These are phyloP conservation scores for Astragalus glycyphyllos DNA, from an alignment of 306 rosid species.

Conservation along the genomic window DNA sequence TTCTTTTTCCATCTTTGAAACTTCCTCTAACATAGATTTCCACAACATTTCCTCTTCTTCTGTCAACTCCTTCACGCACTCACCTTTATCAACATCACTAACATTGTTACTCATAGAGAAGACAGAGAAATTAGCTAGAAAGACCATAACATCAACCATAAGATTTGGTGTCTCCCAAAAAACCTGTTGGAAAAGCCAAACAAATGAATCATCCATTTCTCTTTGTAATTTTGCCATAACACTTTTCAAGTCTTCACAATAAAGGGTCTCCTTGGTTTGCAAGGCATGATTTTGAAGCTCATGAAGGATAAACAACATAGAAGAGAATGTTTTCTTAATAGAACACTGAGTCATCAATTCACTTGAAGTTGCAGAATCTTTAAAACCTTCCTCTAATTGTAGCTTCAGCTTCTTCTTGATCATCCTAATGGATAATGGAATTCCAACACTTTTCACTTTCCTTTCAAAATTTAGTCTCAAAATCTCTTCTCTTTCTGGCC, in stretches of 20 bases:
- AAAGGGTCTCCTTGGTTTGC: constrained; percentile 56
- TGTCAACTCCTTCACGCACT: constrained; percentile 40
- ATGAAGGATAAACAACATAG: constrained; percentile 62
- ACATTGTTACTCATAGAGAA: constrained; percentile 55
- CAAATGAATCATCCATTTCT: constrained; percentile 74
- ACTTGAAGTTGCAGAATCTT: constrained; percentile 43
- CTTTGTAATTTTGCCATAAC: constrained; percentile 53
- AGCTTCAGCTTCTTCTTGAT: constrained; percentile 76
- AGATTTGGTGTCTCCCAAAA: constrained; percentile 70
- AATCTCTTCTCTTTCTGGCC: constrained; percentile 70
- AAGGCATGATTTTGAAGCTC: constrained; percentile 72
- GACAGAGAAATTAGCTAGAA: constrained; percentile 65
- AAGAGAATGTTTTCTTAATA: constrained; percentile 63
- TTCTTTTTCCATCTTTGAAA: constrained; percentile 52
- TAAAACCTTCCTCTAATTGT: constrained; percentile 44
- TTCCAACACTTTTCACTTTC: constrained; percentile 54
- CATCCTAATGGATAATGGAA: constrained; percentile 67
- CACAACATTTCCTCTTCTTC: constrained; percentile 61
- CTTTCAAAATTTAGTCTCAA: constrained; percentile 49
- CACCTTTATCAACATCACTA: constrained; percentile 26
- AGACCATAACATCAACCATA: constrained; percentile 69
- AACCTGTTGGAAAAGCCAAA: constrained; percentile 79
- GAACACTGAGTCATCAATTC: constrained; percentile 48
- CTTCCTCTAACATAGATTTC: constrained; percentile 67
- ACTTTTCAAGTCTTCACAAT: constrained; percentile 62